phyloP scores from a whole-genome alignment of 768 basidiomycete genomes.

The Sporobolomyces phaffii region DNA sequence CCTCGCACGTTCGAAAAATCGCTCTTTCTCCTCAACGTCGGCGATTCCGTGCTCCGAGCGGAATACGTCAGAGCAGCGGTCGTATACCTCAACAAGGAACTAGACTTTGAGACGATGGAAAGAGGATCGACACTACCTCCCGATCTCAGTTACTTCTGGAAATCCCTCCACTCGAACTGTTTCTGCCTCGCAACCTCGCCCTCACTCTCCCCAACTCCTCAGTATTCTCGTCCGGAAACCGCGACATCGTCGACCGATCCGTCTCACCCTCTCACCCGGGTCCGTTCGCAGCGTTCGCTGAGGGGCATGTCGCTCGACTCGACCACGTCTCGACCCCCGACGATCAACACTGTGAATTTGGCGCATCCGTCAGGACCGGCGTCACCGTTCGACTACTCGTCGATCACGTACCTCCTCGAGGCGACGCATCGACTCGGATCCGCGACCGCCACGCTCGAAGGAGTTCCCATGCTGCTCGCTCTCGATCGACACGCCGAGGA shows the following conservation, averaged over 20 bases:
- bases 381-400: neutral
- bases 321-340: neutral
- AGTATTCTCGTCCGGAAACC: neutral
- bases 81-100: conserved; percentile 14
- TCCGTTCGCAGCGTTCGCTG: conserved; percentile 5
- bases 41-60: conserved; percentile 6
- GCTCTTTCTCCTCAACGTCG: conserved; percentile 27
- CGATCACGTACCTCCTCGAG: neutral
- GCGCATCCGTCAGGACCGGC: neutral
- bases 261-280: neutral
- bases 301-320: conserved; percentile 1
- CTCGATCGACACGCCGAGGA: conserved; percentile 3
- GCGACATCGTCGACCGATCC: neutral
- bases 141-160: conserved; percentile 7
- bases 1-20: conserved; percentile 15
- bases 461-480: conserved; percentile 20
- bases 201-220: neutral
- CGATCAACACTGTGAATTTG: neutral
- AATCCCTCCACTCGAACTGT: neutral
- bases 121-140: neutral
- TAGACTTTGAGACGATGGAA: neutral
- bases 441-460: conserved; percentile 9
- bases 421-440: conserved; percentile 1
- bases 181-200: conserved; percentile 10
- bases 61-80: conserved; percentile 6